Evolutionary conservation across 305 asterid species (phyloP).

Genomic region (Rubia tinctorum): DNA sequence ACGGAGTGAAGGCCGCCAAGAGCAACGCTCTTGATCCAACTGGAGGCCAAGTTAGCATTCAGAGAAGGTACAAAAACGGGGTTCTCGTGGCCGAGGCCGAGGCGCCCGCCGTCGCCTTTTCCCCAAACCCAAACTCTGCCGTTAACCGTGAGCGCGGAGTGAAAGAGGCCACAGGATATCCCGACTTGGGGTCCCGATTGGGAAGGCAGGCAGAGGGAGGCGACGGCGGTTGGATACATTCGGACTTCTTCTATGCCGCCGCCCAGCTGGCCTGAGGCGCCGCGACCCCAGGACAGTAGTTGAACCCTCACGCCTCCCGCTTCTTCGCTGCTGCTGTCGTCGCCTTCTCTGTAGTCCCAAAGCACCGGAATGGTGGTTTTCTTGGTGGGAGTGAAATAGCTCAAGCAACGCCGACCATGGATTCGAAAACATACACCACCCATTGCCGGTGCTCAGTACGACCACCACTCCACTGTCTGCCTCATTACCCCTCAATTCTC

Average conservation of each 20-base stretch:
- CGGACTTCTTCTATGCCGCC: slow-evolving; percentile 81
- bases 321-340: slow-evolving; percentile 13
- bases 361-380: slow-evolving; percentile 13
- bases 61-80: slow-evolving; percentile 62
- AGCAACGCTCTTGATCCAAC: slow-evolving; percentile 42
- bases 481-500: neutral
- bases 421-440: neutral
- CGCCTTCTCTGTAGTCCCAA: slow-evolving; percentile 18
- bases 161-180: slow-evolving; percentile 86
- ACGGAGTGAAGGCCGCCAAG: slow-evolving; percentile 98
- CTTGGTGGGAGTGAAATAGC: neutral
- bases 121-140: slow-evolving; percentile 89
- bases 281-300: slow-evolving; percentile 90
- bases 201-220: slow-evolving; percentile 51
- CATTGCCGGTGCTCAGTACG: neutral
- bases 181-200: slow-evolving; percentile 28
- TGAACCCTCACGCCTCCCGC: slow-evolving; percentile 47
- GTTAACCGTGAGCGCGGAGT: slow-evolving; percentile 74
- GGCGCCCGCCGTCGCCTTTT: slow-evolving; percentile 97
- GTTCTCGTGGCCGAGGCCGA: slow-evolving; percentile 79
- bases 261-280: slow-evolving; percentile 96
- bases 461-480: neutral
- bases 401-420: neutral
- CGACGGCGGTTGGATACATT: slow-evolving; percentile 69
- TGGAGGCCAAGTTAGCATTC: slow-evolving; percentile 46